Percentiles rank a stretch among this genome's conserved stretches.
Evolutionary conservation across 2,329 filamentous ascomycete genomes (phyloP).

Genomic region (Stemphylium vesicarium): DNA sequence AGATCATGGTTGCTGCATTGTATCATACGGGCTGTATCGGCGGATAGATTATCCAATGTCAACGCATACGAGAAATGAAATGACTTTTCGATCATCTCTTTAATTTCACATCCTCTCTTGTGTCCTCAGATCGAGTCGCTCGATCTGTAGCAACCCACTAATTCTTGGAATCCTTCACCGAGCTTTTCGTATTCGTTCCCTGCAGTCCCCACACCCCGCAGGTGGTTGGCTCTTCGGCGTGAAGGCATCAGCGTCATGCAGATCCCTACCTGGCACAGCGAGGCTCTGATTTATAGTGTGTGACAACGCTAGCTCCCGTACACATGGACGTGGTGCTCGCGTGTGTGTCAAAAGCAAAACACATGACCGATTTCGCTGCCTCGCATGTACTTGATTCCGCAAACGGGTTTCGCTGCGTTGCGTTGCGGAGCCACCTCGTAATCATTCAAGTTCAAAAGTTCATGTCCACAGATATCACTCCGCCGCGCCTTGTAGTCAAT

Average conservation of each 20-base stretch:
- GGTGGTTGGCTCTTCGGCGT: slow-evolving; percentile 8
- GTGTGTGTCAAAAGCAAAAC: slow-evolving; percentile 3
- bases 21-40: slow-evolving; percentile 17
- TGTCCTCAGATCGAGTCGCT: not conserved
- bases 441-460: no score
- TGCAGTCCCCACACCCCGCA: slow-evolving; percentile 16
- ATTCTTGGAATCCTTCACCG: slow-evolving; percentile 1
- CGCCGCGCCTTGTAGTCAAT: not conserved
- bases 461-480: no score
- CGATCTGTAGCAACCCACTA: not conserved
- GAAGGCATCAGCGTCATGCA: slow-evolving; percentile 6
- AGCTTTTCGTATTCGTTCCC: slow-evolving; percentile 6
- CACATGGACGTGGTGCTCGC: slow-evolving; percentile 1
- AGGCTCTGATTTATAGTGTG: slow-evolving; percentile 6
- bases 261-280: slow-evolving; percentile 19
- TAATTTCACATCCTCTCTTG: not conserved
- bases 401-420: not conserved
- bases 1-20: slow-evolving; percentile 17
- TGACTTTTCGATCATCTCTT: slow-evolving; percentile 1
- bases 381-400: not conserved
- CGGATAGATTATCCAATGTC: slow-evolving; percentile 20
- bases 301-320: slow-evolving; percentile 3
- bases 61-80: slow-evolving; percentile 14
- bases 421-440: not conserved
- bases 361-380: slow-evolving; percentile 2